Evolutionary conservation across 1,284 basidiomycete species (phyloP), one percentile per base, ranked within the genome.

Genomic region (Ceratobasidium sp.): DNA sequence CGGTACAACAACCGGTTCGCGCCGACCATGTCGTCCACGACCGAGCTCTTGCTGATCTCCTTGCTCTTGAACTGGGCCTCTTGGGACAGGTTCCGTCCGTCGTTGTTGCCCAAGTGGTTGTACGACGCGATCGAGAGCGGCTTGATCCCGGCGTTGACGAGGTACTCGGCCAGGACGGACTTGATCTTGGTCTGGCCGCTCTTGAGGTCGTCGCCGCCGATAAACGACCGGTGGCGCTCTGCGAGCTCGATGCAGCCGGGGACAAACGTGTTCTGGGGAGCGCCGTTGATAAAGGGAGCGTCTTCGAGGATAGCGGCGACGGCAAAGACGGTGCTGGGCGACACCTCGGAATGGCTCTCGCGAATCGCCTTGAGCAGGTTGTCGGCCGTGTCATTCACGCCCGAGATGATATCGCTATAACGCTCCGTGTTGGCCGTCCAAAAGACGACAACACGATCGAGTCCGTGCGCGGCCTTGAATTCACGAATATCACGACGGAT

Each of bases 351-450:
- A 88, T 99, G 97, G 56, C 95, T 96, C 33, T 86, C 81, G 86
- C 94, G 91, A 88, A 99, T 95, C 7, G 96, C 88, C 68, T 89
- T 88, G 82, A 99, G 92, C 71, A 99, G 87, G 85, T 94, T 94
- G 82, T 95, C 94, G 18, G 96, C 94, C 18, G 97, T 97, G 86
- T 99, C 97, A 86, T 99, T 99, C 82, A 99, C 92, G 70, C 97
- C 97, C 18, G 95, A 90, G 84, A 99, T 92, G 86, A 99, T 93
- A 82, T 97, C 95, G 83, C 95, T 94, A 91, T 97, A 99, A 80
- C 97, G 94, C 89, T 99, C 97, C 53, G 97, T 99, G 89, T 99
- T 99, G 84, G 97, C 97, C 44, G 97, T 98, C 97, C 97, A 98
- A 89, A 98, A 97, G 78, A 98, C 93, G 81, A 98, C 87, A 81